Evolutionary conservation across 192 early-diverging fungal species (phyloP), one percentile per base, ranked within the genome.

Genomic region (Globomyces pollinis-pini): DNA sequence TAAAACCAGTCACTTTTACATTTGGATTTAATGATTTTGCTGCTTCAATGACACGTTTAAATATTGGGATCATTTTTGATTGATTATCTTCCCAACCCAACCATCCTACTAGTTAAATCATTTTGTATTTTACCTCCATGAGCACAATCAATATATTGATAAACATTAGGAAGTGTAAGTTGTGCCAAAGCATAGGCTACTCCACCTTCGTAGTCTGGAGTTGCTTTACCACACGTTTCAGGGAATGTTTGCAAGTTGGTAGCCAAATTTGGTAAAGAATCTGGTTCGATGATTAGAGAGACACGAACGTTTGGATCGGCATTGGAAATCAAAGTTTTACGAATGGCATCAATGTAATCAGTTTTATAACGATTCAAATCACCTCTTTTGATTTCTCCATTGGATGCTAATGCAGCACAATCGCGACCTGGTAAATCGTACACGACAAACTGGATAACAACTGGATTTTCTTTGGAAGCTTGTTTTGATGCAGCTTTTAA

Each of bases 371-470:
- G 33, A 45, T 55, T 58, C 9, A 68, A 16, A 6, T 54, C 51
- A 31, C 53, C 63, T 20, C 57, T 64, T 18, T 65, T 23, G 30
- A 73, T 51, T 42, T 73, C 71, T 13, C 71, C 71, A 33, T 73
- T 73, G 31, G 72, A 73, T 23, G 72, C 74, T 28, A 72, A 32
- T 4, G 72, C 72, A 43, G 50, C 34, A 54, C 72, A 74, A 35
- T 74, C 72, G 51, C 72, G 76, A 28, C 72, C 72, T 29, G 76
- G 76, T 24, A 74, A 59, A 76, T 78, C 69, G 44, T 78, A 74
- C 16, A 74, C 55, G 5, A 79, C 76, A 42, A 74, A 74, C 35
- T 67, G 51, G 26, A 68, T 29, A 11, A 69, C 30, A n/a, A 67
- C 50, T 3, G 31, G n/a, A 3, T 11, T 23, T 3, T 29, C 66